Evolutionary conservation across 1,139 yeast genomes (phyloP).

Genomic region (Blastobotrys aristatus): DNA sequence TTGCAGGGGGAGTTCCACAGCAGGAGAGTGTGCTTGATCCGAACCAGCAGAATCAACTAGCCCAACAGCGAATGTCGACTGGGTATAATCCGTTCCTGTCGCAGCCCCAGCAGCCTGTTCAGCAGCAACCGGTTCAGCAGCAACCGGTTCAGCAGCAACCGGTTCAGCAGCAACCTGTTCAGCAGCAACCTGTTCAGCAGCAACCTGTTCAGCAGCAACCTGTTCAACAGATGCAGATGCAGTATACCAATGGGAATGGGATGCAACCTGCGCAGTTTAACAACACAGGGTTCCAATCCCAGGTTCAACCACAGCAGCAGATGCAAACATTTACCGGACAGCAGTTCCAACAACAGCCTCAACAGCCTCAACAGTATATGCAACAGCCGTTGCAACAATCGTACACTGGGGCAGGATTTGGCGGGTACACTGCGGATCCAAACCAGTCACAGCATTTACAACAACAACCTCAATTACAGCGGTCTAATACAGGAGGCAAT

Average conservation of each 20-base stretch:
- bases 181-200: conserved; percentile 13
- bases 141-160: conserved; percentile 11
- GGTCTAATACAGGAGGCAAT: conserved; percentile 29
- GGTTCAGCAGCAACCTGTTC: conserved; percentile 17
- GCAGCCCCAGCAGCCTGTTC: conserved; percentile 17
- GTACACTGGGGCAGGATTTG: conserved; percentile 54
- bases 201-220: conserved; percentile 12
- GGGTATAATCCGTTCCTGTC: conserved; percentile 19
- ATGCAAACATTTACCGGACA: conserved; percentile 18
- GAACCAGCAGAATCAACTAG: conserved; percentile 8
- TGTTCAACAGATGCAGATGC: conserved; percentile 17
- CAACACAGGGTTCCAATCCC: conserved; percentile 12
- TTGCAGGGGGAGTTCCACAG: conserved; percentile 14
- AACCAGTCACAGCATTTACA: conserved; percentile 19
- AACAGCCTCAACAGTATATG: conserved; percentile 10
- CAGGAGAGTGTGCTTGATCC: conserved; percentile 14
- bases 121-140: conserved; percentile 16
- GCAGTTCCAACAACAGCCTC: conserved; percentile 12
- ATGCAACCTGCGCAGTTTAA: conserved; percentile 9
- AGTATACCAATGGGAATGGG: conserved; percentile 13
- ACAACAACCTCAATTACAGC: conserved; percentile 19
- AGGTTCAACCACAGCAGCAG: conserved; percentile 18
- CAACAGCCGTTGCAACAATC: conserved; percentile 19
- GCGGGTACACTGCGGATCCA: conserved; percentile 41
- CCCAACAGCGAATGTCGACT: conserved; percentile 6